Base-by-base conservation (phyloP, 2,329 filamentous ascomycete genomes). In the Chaetomiaceae sp. region DNA sequence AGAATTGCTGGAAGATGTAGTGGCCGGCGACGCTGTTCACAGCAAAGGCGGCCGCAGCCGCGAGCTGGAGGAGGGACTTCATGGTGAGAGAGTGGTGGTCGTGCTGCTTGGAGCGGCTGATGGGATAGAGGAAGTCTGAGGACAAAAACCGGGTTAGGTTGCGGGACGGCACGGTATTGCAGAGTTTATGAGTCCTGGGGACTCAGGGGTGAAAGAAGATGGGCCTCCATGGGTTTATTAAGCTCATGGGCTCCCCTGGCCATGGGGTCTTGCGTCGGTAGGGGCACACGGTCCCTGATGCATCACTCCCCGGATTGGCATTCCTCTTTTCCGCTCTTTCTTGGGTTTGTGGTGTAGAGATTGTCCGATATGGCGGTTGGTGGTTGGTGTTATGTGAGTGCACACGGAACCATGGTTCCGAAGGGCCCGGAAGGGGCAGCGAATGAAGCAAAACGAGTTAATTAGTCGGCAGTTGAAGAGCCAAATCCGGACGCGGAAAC, bases 1-100 rank as follows among this genome's bases (percentile, higher is more conserved):
- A 65, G 46, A 73, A 61, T 54, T 70, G 66, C 56, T 72, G 66
- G 66, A 73, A 73, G 59, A 73, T 72, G 65, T 74, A 74, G 57
- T 74, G 72, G 4, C 64, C 71, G 3, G 66, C 65, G 6, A 62
- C 71, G 33, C 61, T 60, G 52, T 64, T 65, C 36, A 59, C 63
- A 23, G 66, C 66, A 6, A 72, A 59, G 19, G 67, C 48, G 15
- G 52, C 43, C 9, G 50, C 51, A 7, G 54, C 48, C 20, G 56
- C 40, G 33, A 58, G 44, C n/a, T 45, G 36, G 31, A 58, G 42
- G 40, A 59, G 9, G 48, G 43, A 57, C 46, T 61, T 63, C 61
- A 63, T 63, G n/a, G 15, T 54, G 48, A 11, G n/a, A 34, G 15
- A n/a, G 33, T 19, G 4, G 1, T 19, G 15, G 34, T 7, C 17